These are phyloP conservation scores for Hypoxylon fuscum DNA, from an alignment of 495 filamentous ascomycete species.

Conservation along the genomic window DNA sequence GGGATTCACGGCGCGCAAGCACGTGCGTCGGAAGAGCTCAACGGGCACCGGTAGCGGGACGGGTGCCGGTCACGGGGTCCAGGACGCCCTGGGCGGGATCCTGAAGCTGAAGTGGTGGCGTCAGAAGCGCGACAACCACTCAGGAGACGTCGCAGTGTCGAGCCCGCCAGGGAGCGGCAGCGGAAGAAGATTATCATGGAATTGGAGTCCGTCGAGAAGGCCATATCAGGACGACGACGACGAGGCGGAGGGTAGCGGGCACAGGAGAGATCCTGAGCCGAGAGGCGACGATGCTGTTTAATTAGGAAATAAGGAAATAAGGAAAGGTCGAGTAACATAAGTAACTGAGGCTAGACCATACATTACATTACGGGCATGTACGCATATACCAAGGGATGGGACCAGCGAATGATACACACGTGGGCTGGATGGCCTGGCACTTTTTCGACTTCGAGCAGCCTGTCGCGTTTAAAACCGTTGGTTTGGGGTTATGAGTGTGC, in stretches of 20 bases:
- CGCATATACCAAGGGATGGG: conserved; percentile 8
- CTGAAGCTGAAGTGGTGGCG: conserved; percentile 55
- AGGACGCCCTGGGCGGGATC: conserved; percentile 50
- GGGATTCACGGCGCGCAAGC: conserved; percentile 57
- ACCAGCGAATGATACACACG: conserved; percentile 22
- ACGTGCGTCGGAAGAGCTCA: conserved; percentile 43
- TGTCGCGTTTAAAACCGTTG: too few relatives aligned
- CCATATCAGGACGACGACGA: conserved; percentile 12
- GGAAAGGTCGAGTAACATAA: not conserved
- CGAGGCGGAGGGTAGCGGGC: conserved; percentile 10
- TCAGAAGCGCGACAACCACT: conserved; percentile 20
- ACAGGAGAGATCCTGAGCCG: conserved; percentile 21
- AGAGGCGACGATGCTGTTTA: conserved; percentile 43
- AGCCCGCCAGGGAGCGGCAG: conserved; percentile 29
- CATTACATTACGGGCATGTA: not conserved
- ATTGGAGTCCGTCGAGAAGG: conserved; percentile 24
- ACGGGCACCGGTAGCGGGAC: conserved; percentile 35
- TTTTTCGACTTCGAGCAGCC: conserved; percentile 6
- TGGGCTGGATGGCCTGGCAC: conserved; percentile 31
- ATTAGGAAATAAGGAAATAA: conserved; percentile 5
- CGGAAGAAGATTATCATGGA: conserved; percentile 16
- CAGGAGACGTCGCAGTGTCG: conserved; percentile 31
- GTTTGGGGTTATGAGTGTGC: too few relatives aligned
- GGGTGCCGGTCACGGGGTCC: conserved; percentile 41
- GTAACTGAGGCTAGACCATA: conserved; percentile 9